Conservation (phyloP, 2,329 filamentous ascomycete genomes). For the Diplodia sapinea region DNA sequence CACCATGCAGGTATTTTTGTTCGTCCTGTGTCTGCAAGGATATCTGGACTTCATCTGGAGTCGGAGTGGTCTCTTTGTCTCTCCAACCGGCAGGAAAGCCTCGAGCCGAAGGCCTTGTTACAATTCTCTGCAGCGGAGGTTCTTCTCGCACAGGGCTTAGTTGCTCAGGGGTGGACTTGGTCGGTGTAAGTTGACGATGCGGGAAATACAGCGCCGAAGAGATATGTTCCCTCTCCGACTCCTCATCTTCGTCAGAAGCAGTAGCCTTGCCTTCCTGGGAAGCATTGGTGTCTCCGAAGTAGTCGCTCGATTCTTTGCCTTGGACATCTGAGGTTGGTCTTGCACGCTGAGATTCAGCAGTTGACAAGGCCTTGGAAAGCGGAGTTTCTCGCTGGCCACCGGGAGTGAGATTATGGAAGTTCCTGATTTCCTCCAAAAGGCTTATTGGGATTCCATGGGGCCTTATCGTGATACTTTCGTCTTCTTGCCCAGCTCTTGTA, state of each 20-base stretch:
- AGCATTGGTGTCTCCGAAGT: constrained; percentile 20
- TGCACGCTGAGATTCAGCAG: constrained; percentile 43
- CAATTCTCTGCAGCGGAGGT: constrained; percentile 1
- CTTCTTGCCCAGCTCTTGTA: neutral
- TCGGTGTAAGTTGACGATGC: constrained; percentile 62
- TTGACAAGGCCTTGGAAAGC: constrained; percentile 59
- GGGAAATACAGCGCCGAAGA: constrained; percentile 85
- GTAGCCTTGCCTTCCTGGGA: constrained; percentile 30
- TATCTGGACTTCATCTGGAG: constrained; percentile 64
- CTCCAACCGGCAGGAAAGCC: constrained; percentile 15
- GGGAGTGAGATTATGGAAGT: constrained; percentile 59
- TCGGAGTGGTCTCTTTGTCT: constrained; percentile 33
- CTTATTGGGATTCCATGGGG: constrained; percentile 51
- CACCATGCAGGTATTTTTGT: constrained; percentile 66
- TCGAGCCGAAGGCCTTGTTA: constrained; percentile 26
- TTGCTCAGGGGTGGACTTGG: constrained; percentile 22
- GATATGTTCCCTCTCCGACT: constrained; percentile 81
- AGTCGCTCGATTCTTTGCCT: constrained; percentile 28
- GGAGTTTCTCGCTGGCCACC: constrained; percentile 53
- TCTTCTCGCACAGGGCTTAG: constrained; percentile 27
- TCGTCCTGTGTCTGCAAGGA: constrained; percentile 65
- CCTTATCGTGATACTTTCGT: neutral
- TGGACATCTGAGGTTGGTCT: constrained; percentile 33
- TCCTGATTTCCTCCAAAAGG: constrained; percentile 63
- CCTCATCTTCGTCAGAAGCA: constrained; percentile 56